phyloP scores from a whole-genome alignment of 1,284 basidiomycete species.

The Ceratorhiza oryzae-sativae region DNA sequence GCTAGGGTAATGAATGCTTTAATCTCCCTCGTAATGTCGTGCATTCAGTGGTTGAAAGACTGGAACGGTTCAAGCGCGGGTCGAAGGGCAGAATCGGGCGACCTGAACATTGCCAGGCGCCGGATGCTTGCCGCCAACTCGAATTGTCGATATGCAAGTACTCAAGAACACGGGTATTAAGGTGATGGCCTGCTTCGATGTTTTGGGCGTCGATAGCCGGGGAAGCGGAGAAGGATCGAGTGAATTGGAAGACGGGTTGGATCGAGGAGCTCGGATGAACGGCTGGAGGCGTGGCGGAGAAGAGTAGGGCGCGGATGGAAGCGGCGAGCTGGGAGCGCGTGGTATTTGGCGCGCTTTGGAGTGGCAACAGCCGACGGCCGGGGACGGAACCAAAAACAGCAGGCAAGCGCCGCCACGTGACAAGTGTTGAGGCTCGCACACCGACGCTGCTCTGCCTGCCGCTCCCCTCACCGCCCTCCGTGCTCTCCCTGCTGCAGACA shows the following conservation, averaged over 20 bases:
- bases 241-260: not conserved
- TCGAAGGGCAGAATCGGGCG: no score
- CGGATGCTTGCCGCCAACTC: no score
- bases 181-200: no score
- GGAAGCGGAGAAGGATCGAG: not conserved
- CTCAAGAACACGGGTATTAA: no score
- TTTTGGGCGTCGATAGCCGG: not conserved
- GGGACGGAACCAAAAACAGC: slow-evolving; percentile 15
- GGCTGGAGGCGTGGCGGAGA: not conserved
- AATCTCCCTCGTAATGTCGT: no score
- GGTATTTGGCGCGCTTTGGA: not conserved
- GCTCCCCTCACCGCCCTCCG: not conserved
- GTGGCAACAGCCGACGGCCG: slow-evolving; percentile 20
- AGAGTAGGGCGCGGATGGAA: no score
- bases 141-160: no score
- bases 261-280: not conserved
- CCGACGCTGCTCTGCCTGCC: not conserved
- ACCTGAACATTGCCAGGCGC: no score
- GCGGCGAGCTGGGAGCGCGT: not conserved
- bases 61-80: no score
- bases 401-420: slow-evolving; percentile 15
- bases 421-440: slow-evolving; percentile 6
- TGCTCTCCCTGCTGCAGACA: no score
- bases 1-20: no score
- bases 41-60: no score